These are phyloP conservation scores for Begonia loranthoides DNA, from an alignment of 306 rosid species.

Conservation along the genomic window DNA sequence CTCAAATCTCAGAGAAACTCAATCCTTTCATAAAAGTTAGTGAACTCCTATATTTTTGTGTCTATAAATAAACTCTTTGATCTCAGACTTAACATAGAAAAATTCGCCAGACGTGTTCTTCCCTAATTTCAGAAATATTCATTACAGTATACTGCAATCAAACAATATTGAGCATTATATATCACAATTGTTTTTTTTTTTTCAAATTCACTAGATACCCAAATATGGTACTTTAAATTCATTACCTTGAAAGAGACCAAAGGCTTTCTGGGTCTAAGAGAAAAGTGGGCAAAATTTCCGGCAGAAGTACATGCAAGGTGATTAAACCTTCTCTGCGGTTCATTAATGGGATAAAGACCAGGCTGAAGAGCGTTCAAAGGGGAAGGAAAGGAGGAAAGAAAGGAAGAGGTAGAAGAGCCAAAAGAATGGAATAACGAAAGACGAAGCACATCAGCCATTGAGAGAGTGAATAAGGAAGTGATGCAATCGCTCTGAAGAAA, in stretches of 20 bases:
- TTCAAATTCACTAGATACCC: too few species aligned
- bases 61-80: too few species aligned
- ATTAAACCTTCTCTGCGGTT: constrained; percentile 15
- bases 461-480: constrained; percentile 4
- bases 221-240: neutral
- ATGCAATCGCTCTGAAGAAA: neutral
- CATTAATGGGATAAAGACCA: constrained; percentile 14
- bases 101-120: too few species aligned
- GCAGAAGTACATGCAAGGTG: constrained; percentile 27
- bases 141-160: too few species aligned
- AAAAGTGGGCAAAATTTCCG: constrained; percentile 12
- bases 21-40: neutral
- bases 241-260: constrained; percentile 52
- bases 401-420: constrained; percentile 33
- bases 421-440: constrained; percentile 36
- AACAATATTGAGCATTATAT: too few species aligned
- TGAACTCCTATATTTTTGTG: too few species aligned
- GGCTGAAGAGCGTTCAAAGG: constrained; percentile 26
- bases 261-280: constrained; percentile 44
- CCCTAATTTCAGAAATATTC: too few species aligned
- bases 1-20: neutral
- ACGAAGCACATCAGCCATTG: constrained; percentile 71
- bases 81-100: too few species aligned
- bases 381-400: constrained; percentile 33
- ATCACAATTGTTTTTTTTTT: too few species aligned